phyloP scores from a whole-genome alignment of 176 grass and related monocot genomes.

The Eragrostis nindensis region DNA sequence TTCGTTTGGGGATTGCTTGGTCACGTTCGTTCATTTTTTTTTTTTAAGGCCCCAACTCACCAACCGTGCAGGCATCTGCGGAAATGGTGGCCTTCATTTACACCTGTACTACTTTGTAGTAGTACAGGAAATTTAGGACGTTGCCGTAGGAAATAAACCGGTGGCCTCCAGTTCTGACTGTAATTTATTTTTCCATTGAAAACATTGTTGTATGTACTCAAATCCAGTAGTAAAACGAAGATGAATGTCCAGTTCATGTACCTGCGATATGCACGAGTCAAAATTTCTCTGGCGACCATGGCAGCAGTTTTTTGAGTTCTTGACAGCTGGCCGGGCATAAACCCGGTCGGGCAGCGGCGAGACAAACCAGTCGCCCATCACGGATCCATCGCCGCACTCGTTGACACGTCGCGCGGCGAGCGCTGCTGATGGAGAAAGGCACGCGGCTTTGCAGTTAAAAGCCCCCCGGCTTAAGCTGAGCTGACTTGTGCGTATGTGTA shows the following conservation, averaged over 20 bases:
- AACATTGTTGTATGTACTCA: background rate
- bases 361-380: constrained; percentile 36
- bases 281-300: background rate
- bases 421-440: background rate
- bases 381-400: constrained; percentile 32
- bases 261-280: background rate
- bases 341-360: constrained; percentile 29
- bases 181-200: background rate
- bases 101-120: too few relatives aligned
- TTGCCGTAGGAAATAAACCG: background rate
- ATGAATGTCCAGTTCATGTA: constrained; percentile 4
- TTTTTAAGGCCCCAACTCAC: constrained; percentile 29
- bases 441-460: background rate
- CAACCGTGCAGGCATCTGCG: constrained; percentile 5
- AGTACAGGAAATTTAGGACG: background rate
- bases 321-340: constrained; percentile 35
- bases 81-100: constrained; percentile 4
- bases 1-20: background rate
- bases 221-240: background rate
- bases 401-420: constrained; percentile 35
- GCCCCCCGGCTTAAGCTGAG: background rate
- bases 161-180: background rate
- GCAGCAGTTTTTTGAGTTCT: background rate
- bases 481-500: background rate
- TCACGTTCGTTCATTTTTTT: constrained; percentile 6